phyloP scores from a whole-genome alignment of 1,284 basidiomycete genomes.

The Apiotrichum mycotoxinovorans region DNA sequence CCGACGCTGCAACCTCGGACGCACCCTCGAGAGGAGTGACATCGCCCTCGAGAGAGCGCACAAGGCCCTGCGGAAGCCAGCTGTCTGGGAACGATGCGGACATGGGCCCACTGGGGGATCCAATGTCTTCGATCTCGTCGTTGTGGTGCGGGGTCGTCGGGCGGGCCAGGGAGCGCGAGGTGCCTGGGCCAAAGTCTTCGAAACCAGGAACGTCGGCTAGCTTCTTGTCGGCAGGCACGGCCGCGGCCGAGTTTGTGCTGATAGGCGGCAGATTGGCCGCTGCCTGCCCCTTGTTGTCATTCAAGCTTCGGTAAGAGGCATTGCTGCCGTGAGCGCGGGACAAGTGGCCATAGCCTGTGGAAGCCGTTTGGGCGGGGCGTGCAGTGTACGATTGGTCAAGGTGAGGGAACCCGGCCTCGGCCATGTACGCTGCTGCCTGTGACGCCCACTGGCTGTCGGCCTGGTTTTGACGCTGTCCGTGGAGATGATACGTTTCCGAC shows the following conservation, averaged over 20 bases:
- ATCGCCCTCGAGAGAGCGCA: constrained; percentile 49
- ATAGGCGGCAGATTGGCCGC: neutral
- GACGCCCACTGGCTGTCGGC: constrained; percentile 37
- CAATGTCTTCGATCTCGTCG: constrained; percentile 30
- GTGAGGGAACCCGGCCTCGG: constrained; percentile 46
- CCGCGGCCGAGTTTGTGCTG: neutral
- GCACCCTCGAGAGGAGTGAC: constrained; percentile 37
- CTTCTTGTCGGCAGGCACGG: constrained; percentile 8
- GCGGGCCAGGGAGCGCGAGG: constrained; percentile 16
- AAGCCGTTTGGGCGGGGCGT: constrained; percentile 25
- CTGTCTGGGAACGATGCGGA: constrained; percentile 48
- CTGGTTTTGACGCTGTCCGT: constrained; percentile 29
- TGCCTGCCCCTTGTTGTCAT: no score
- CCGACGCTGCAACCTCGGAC: constrained; percentile 11
- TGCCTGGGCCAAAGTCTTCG: constrained; percentile 50
- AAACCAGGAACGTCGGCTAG: constrained; percentile 31
- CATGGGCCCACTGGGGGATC: constrained; percentile 47
- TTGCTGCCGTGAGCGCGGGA: constrained; percentile 21
- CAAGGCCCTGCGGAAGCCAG: constrained; percentile 48
- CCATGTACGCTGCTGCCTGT: constrained; percentile 48
- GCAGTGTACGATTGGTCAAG: constrained; percentile 46
- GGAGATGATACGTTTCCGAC: constrained; percentile 40
- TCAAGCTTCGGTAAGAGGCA: constrained; percentile 27
- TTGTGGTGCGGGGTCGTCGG: constrained; percentile 1
- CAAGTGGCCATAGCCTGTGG: constrained; percentile 31